phyloP scores from a whole-genome alignment of 352 stramenopile species.

The Globisporangium iwayamae region DNA sequence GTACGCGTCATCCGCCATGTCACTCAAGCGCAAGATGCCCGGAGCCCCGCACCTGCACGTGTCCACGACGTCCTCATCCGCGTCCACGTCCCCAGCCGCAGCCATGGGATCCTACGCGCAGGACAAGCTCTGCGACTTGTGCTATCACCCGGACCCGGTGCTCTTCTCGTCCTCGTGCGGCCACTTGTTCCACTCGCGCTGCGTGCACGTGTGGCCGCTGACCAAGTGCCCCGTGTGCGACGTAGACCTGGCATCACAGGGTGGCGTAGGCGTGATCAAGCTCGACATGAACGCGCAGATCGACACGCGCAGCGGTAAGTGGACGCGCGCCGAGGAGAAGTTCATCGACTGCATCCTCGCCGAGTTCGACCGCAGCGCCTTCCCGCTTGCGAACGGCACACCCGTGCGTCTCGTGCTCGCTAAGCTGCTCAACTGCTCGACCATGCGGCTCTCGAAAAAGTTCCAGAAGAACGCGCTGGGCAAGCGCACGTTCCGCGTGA shows the following conservation, averaged over 20 bases:
- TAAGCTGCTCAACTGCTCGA: slow-evolving; percentile 86
- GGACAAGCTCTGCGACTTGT: slow-evolving; percentile 66
- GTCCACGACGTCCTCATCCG: slow-evolving; percentile 1
- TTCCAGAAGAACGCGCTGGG: slow-evolving; percentile 87
- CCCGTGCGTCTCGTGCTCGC: slow-evolving; percentile 79
- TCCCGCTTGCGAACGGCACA: slow-evolving; percentile 79
- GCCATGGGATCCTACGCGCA: slow-evolving; percentile 14
- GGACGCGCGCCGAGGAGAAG: slow-evolving; percentile 80
- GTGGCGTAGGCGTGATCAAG: slow-evolving; percentile 45
- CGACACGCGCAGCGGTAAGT: slow-evolving; percentile 76
- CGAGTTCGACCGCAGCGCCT: slow-evolving; percentile 73
- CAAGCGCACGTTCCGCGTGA: slow-evolving; percentile 81
- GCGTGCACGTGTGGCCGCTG: slow-evolving; percentile 76
- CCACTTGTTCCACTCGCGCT: slow-evolving; percentile 85
- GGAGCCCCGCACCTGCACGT: slow-evolving; percentile 8
- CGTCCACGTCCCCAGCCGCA: slow-evolving; percentile 9
- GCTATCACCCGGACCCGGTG: slow-evolving; percentile 76
- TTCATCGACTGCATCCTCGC: slow-evolving; percentile 82
- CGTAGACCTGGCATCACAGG: slow-evolving; percentile 33
- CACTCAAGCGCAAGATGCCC: slow-evolving; percentile 43
- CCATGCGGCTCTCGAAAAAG: slow-evolving; percentile 88
- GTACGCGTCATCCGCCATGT: slow-evolving; percentile 21
- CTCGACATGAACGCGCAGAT: slow-evolving; percentile 76
- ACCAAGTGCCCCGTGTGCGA: slow-evolving; percentile 60
- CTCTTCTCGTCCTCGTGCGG: slow-evolving; percentile 66